phyloP scores from a whole-genome alignment of 2,329 filamentous ascomycete species.

The Aspergillus udagawae region DNA sequence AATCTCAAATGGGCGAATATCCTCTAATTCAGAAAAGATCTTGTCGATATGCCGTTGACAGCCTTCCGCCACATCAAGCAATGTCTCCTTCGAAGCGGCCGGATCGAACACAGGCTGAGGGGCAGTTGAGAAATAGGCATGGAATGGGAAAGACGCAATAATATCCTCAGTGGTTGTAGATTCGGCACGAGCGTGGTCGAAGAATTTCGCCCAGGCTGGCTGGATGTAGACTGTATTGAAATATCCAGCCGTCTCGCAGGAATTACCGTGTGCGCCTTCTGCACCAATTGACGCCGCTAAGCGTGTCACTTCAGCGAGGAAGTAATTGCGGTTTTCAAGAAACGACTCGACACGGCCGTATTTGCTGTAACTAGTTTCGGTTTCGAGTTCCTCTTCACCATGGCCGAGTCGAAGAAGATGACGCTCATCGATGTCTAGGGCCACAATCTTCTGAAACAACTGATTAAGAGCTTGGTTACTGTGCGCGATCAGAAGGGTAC shows the following conservation, averaged over 20 bases:
- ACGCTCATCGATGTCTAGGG: constrained; percentile 89
- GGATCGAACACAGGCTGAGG: constrained; percentile 79
- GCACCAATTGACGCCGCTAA: constrained; percentile 80
- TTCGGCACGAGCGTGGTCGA: constrained; percentile 57
- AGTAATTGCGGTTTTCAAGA: constrained; percentile 75
- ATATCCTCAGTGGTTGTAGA: constrained; percentile 60
- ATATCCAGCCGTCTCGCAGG: constrained; percentile 94
- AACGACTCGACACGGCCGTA: constrained; percentile 93
- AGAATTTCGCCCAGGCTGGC: constrained; percentile 84
- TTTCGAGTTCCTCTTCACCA: constrained; percentile 89
- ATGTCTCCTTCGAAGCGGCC: constrained; percentile 60
- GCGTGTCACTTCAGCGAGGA: constrained; percentile 78
- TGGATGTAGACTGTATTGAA: constrained; percentile 90
- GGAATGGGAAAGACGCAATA: constrained; percentile 76
- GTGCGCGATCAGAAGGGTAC: constrained; percentile 88
- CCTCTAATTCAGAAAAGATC: constrained; percentile 87
- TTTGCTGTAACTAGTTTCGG: constrained; percentile 85
- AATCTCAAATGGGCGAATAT: constrained; percentile 93
- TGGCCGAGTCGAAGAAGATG: constrained; percentile 90
- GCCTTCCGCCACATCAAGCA: constrained; percentile 72
- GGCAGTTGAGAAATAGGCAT: constrained; percentile 78
- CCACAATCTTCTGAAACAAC: constrained; percentile 96
- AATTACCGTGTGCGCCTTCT: constrained; percentile 90
- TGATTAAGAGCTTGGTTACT: constrained; percentile 98
- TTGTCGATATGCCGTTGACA: constrained; percentile 86